phyloP scores from a whole-genome alignment of 2,329 filamentous ascomycete species.

The Xylaria sp. region DNA sequence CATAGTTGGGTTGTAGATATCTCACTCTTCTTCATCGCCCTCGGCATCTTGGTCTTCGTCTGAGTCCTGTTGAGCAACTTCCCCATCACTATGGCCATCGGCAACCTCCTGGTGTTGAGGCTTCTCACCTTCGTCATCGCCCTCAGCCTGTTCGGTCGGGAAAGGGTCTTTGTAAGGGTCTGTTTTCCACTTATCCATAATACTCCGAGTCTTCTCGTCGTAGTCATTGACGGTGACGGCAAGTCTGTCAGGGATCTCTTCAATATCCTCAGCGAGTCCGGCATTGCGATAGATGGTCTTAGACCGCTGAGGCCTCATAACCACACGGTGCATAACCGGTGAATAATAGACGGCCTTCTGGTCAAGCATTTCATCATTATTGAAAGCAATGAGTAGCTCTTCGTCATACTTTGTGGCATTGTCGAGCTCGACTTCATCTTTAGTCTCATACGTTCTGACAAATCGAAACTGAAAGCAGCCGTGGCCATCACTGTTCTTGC shows the following conservation, averaged over 20 bases:
- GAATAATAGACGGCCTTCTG: conserved; percentile 71
- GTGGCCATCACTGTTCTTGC: conserved; percentile 50
- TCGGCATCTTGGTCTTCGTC: conserved; percentile 49
- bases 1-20: not conserved
- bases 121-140: conserved; percentile 32
- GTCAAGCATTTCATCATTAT: conserved; percentile 54
- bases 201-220: conserved; percentile 56
- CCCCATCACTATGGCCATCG: conserved; percentile 27
- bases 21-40: conserved; percentile 52
- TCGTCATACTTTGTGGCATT: conserved; percentile 67
- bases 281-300: conserved; percentile 65
- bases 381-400: conserved; percentile 65
- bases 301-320: conserved; percentile 66
- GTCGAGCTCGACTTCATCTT: conserved; percentile 61
- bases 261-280: conserved; percentile 54
- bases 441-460: conserved; percentile 68
- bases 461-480: conserved; percentile 66
- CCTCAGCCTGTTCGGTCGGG: conserved; percentile 42
- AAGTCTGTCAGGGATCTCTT: conserved; percentile 61
- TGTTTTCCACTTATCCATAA: conserved; percentile 58
- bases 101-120: conserved; percentile 28
- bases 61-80: conserved; percentile 23
- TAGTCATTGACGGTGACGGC: conserved; percentile 62
- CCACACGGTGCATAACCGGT: conserved; percentile 68
- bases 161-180: conserved; percentile 50